Evolutionary conservation across 306 rosid species (phyloP).

Genomic region (Rosa persica): DNA sequence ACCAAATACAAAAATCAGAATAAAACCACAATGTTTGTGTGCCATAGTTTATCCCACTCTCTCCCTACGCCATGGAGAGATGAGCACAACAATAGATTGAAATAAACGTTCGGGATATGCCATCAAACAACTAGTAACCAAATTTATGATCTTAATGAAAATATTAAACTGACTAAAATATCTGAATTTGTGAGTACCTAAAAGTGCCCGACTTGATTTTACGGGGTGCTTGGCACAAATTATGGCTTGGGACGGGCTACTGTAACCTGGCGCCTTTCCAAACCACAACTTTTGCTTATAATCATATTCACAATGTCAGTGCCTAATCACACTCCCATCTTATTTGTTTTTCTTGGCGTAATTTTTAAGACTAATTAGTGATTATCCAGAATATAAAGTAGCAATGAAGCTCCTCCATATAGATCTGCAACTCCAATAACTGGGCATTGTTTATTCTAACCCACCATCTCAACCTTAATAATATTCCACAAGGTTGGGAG

Average conservation of each 20-base stretch:
- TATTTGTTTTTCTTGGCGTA: background rate
- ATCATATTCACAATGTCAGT: too few species aligned
- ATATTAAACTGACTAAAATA: too few species aligned
- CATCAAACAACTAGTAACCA: too few species aligned
- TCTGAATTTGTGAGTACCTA: too few species aligned
- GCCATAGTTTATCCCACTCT: background rate
- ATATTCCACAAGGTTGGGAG: conserved; percentile 1
- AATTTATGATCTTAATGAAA: too few species aligned
- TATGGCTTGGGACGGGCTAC: too few species aligned
- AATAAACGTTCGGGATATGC: too few species aligned
- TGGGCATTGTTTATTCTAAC: background rate
- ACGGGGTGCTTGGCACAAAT: too few species aligned
- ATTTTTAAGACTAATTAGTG: background rate
- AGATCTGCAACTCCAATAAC: background rate
- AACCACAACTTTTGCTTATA: too few species aligned
- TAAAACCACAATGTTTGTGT: background rate
- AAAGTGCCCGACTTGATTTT: too few species aligned
- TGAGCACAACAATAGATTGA: background rate
- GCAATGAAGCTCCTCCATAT: background rate
- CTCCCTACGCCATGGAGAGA: too few species aligned
- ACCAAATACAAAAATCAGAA: background rate
- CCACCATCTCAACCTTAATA: conserved; percentile 2
- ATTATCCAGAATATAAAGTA: background rate
- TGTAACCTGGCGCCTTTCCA: too few species aligned
- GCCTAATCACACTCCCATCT: background rate